Evolutionary conservation across 164 flowering plant species (phyloP).

Genomic region (Sedum album): DNA sequence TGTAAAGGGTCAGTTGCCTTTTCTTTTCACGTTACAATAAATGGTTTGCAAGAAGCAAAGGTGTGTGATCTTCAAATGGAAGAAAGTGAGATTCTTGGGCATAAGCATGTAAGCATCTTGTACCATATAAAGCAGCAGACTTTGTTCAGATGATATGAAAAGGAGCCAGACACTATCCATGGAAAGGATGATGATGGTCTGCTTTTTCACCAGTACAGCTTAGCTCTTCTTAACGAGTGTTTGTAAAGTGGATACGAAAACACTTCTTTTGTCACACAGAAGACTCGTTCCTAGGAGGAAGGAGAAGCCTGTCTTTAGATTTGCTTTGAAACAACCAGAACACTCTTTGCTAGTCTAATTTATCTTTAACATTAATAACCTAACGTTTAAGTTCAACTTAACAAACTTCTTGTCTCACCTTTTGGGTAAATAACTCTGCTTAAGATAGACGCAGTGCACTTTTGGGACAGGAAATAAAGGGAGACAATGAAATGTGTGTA

Average conservation of each 20-base stretch:
- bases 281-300: background rate
- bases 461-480: background rate
- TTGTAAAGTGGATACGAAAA: background rate
- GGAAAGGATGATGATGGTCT: slow-evolving; percentile 6
- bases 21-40: background rate
- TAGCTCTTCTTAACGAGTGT: background rate
- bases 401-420: too few species aligned
- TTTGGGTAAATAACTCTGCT: background rate
- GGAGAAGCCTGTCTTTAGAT: background rate
- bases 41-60: background rate
- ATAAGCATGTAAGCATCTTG: background rate
- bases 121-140: background rate
- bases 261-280: background rate
- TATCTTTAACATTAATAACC: too few species aligned
- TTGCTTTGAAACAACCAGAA: too few species aligned
- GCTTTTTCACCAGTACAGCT: slow-evolving; percentile 1
- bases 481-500: background rate
- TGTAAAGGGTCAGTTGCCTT: background rate
- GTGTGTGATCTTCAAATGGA: background rate
- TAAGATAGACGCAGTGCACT: background rate
- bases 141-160: background rate
- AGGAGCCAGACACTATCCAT: background rate
- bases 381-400: too few species aligned
- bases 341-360: too few species aligned
- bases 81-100: slow-evolving; percentile 5